phyloP scores from a whole-genome alignment of 2,329 filamentous ascomycete genomes.

The Pseudogymnoascus sp. region DNA sequence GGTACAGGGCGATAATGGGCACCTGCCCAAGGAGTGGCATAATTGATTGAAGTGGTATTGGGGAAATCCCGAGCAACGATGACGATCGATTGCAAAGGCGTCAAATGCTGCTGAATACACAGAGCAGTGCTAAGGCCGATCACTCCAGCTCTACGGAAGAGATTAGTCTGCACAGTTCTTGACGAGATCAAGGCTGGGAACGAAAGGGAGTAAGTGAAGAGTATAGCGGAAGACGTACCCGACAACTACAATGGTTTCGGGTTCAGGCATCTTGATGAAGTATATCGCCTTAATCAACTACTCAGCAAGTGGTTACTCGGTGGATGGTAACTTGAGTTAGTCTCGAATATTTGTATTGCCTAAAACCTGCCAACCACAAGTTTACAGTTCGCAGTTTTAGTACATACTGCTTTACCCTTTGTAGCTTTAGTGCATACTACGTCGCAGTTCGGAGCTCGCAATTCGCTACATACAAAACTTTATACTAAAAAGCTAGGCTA shows the following conservation, averaged over 20 bases:
- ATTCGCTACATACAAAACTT: no score
- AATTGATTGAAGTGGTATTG: slow-evolving; percentile 34
- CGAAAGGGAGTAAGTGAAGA: background rate
- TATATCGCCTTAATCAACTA: background rate
- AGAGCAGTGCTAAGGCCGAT: slow-evolving; percentile 35
- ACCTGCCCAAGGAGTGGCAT: slow-evolving; percentile 40
- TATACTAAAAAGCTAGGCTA: no score
- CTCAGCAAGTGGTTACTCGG: background rate
- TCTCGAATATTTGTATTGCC: background rate
- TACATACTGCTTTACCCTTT: no score
- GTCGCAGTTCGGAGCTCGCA: no score
- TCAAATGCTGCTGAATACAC: slow-evolving; percentile 28
- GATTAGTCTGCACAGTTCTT: background rate
- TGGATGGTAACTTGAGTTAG: background rate
- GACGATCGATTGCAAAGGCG: slow-evolving; percentile 2
- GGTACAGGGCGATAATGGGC: slow-evolving; percentile 42
- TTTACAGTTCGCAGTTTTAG: no score
- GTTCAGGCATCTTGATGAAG: background rate
- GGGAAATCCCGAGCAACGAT: slow-evolving; percentile 37
- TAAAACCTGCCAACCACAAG: background rate
- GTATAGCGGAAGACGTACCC: background rate
- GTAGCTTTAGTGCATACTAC: no score
- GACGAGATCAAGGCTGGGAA: background rate
- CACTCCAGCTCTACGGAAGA: slow-evolving; percentile 31
- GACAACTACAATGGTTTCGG: background rate